Conservation (phyloP, 148 eudicot genomes). For the Fallopia convolvulus region DNA sequence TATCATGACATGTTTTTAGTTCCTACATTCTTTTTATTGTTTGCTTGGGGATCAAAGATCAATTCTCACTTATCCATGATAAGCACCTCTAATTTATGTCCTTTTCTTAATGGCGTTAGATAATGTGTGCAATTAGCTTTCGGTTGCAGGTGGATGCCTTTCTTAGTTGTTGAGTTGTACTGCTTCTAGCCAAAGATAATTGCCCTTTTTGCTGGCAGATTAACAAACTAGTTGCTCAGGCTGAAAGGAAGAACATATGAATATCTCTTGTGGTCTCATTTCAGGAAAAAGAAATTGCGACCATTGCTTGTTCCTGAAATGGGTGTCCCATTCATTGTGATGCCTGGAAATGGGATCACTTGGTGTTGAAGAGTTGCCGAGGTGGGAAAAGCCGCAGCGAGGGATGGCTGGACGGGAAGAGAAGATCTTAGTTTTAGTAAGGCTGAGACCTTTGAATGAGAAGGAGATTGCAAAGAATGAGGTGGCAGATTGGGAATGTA, state of each 20-base stretch:
- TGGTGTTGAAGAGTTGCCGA: conserved; percentile 55
- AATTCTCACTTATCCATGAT: conserved; percentile 56
- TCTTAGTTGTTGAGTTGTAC: conserved; percentile 25
- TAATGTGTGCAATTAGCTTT: conserved; percentile 27
- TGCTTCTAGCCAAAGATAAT: conserved; percentile 17
- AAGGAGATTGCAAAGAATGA: conserved; percentile 66
- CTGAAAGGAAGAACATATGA: conserved; percentile 14
- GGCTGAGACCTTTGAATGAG: conserved; percentile 83
- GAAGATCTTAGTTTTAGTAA: conserved; percentile 86
- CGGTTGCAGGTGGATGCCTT: conserved; percentile 32
- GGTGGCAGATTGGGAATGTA: conserved; percentile 96
- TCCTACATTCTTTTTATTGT: conserved; percentile 24
- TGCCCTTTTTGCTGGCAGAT: conserved; percentile 12
- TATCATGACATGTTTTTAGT: conserved; percentile 23
- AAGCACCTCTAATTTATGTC: conserved; percentile 17
- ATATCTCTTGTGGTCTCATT: conserved; percentile 12
- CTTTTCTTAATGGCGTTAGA: conserved; percentile 14
- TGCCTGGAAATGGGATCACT: conserved; percentile 53
- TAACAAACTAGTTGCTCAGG: conserved; percentile 24
- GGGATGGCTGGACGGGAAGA: conserved; percentile 49
- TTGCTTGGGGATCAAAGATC: conserved; percentile 39
- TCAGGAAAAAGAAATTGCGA: conserved; percentile 7
- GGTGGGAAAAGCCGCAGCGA: conserved; percentile 45
- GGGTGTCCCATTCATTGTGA: conserved; percentile 20
- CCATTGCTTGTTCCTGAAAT: conserved; percentile 10